These are phyloP conservation scores for Glarea lozoyensis DNA, from an alignment of 495 filamentous ascomycete genomes.

Conservation along the genomic window DNA sequence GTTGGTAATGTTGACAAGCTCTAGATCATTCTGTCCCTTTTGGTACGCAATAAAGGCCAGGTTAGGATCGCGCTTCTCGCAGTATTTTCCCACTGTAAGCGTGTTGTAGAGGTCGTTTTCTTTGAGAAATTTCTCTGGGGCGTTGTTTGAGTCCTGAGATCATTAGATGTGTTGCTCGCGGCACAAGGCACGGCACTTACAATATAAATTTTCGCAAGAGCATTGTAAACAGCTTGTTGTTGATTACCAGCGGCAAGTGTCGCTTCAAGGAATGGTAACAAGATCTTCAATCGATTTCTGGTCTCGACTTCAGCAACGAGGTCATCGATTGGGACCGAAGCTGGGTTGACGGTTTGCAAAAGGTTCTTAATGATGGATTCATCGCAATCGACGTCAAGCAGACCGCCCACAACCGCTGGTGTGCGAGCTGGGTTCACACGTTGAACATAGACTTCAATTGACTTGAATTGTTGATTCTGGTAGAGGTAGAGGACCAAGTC, in stretches of 20 bases:
- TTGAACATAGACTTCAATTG: slow-evolving; percentile 99
- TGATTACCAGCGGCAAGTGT: slow-evolving; percentile 87
- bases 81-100: slow-evolving; percentile 91
- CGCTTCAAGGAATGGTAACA: slow-evolving; percentile 93
- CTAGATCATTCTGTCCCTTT: slow-evolving; percentile 96
- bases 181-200: no score
- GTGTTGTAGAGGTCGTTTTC: slow-evolving; percentile 98
- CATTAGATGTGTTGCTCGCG: no score
- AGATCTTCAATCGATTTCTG: slow-evolving; percentile 89
- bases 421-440: slow-evolving; percentile 92
- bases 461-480: slow-evolving; percentile 99
- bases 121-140: slow-evolving; percentile 96
- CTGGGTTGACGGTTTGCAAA: slow-evolving; percentile 75
- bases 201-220: slow-evolving; percentile 99
- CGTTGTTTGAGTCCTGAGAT: no score
- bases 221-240: slow-evolving; percentile 97
- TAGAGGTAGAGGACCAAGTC: slow-evolving; percentile 96
- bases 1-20: slow-evolving; percentile 95
- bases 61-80: slow-evolving; percentile 97
- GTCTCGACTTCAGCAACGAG: slow-evolving; percentile 92
- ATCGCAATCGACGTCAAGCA: slow-evolving; percentile 97
- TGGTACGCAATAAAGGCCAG: slow-evolving; percentile 90
- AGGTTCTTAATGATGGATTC: slow-evolving; percentile 92
- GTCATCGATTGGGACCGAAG: slow-evolving; percentile 88
- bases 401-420: slow-evolving; percentile 85